Evolutionary conservation across 305 asterid species (phyloP).

Genomic region (Salvia sclarea): DNA sequence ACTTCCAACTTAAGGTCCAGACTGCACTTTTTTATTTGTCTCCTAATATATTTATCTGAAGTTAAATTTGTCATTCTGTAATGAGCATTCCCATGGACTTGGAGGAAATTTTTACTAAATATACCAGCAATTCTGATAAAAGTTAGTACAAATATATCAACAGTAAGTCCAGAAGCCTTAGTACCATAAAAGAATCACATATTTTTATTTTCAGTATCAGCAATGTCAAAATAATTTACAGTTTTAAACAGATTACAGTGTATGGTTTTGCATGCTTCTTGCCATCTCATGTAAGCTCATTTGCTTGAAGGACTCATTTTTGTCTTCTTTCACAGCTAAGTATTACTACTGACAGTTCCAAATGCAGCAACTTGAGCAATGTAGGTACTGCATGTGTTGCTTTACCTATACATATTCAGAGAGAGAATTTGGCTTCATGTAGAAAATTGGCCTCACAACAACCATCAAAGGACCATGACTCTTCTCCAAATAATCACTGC

Average conservation of each 20-base stretch:
- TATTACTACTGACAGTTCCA: neutral
- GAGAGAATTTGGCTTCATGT: constrained; percentile 1
- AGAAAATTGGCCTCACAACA: constrained; percentile 7
- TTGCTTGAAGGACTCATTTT: neutral
- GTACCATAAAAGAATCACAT: neutral
- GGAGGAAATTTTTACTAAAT: too few relatives aligned
- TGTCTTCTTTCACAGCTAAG: neutral
- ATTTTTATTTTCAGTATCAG: neutral
- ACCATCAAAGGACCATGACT: constrained; percentile 18
- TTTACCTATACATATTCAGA: constrained; percentile 13
- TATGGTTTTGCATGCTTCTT: constrained; percentile 9
- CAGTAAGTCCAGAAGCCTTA: too few relatives aligned
- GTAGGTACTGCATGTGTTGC: neutral
- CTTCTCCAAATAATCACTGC: constrained; percentile 41
- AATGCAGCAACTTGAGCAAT: constrained; percentile 21
- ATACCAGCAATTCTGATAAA: too few relatives aligned
- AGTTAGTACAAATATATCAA: too few relatives aligned
- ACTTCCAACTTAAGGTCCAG: too few relatives aligned
- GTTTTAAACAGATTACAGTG: neutral
- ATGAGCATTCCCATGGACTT: too few relatives aligned
- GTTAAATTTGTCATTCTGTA: too few relatives aligned
- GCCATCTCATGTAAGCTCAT: neutral
- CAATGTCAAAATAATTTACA: constrained; percentile 19
- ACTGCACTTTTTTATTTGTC: too few relatives aligned
- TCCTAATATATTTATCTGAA: too few relatives aligned